Evolutionary conservation across 2,329 filamentous ascomycete species (phyloP).

Genomic region (Esteya vermicola): DNA sequence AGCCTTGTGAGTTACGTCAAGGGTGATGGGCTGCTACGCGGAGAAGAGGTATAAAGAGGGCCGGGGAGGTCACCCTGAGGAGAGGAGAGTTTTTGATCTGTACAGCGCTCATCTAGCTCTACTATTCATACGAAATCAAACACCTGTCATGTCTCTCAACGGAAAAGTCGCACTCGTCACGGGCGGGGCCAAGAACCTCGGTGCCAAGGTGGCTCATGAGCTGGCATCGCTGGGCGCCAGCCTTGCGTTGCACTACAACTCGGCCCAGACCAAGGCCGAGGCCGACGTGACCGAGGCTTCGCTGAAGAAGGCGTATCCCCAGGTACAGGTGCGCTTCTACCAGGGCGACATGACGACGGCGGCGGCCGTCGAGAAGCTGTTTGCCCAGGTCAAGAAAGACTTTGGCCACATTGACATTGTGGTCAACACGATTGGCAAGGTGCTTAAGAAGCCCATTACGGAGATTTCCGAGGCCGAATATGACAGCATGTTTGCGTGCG

Average conservation of each 20-base stretch:
- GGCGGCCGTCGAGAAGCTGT: no score
- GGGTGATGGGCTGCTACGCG: no score
- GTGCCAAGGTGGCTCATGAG: conserved; percentile 21
- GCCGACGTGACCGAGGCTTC: conserved; percentile 21
- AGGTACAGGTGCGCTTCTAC: conserved; percentile 19
- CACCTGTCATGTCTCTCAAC: conserved; percentile 12
- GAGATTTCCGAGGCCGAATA: conserved; percentile 29
- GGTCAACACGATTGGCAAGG: conserved; percentile 35
- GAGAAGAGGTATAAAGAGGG: no score
- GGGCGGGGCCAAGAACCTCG: conserved; percentile 27
- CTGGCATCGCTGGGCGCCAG: conserved; percentile 20
- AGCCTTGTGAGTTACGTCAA: no score
- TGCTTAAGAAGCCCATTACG: conserved; percentile 29
- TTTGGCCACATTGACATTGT: conserved; percentile 33
- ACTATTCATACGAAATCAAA: no score
- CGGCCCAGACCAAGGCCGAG: conserved; percentile 21
- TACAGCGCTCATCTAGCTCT: no score
- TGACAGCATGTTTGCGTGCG: conserved; percentile 30
- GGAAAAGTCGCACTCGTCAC: conserved; percentile 26
- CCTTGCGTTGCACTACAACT: conserved; percentile 22
- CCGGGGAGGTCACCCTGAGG: no score
- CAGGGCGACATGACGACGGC: no score
- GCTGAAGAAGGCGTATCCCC: conserved; percentile 19
- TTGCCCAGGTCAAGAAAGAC: conserved; percentile 22
- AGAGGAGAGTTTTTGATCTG: no score